A percentile compares a stretch with the other conserved stretches of the same genome.
These are phyloP conservation scores for Santalum album DNA, from an alignment of 164 flowering plant genomes.

Conservation along the genomic window DNA sequence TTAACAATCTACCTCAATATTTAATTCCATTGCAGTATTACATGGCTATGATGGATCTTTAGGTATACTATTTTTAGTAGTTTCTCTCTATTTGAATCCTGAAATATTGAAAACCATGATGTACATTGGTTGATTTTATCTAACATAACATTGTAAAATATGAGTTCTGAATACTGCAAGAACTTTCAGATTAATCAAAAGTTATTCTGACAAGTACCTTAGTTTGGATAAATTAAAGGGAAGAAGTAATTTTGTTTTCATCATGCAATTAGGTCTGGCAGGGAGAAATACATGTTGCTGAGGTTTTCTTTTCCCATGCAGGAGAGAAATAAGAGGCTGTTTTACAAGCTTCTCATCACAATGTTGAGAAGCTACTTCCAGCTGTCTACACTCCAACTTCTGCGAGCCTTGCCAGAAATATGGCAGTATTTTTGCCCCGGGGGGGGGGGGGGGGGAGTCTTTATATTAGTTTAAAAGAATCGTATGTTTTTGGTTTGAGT, in stretches of 20 bases:
- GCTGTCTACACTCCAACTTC: slow-evolving; percentile 51
- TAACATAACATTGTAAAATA: no score
- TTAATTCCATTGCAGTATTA: slow-evolving; percentile 39
- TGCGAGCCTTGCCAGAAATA: slow-evolving; percentile 49
- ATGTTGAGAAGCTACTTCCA: slow-evolving; percentile 49
- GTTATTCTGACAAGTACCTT: no score
- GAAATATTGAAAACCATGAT: no score
- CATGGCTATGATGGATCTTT: slow-evolving; percentile 46
- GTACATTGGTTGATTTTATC: no score
- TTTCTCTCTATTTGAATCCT: no score
- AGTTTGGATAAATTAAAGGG: no score
- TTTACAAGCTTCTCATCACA: slow-evolving; percentile 41
- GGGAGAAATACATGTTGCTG: neutral
- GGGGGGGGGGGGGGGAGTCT: slow-evolving; percentile 38
- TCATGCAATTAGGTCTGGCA: no score
- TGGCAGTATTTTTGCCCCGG: slow-evolving; percentile 40
- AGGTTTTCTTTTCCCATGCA: slow-evolving; percentile 4
- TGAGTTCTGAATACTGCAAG: no score
- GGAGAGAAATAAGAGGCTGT: slow-evolving; percentile 35
- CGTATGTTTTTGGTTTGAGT: neutral
- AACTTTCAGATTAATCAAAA: no score
- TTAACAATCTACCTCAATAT: slow-evolving; percentile 33
- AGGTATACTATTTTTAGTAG: slow-evolving; percentile 14
- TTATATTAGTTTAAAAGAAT: neutral
- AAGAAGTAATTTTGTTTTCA: no score